A percentile compares a stretch with the other conserved stretches of the same genome.
phyloP scores from a whole-genome alignment of 1,284 basidiomycete genomes.

The Athelia sp. region DNA sequence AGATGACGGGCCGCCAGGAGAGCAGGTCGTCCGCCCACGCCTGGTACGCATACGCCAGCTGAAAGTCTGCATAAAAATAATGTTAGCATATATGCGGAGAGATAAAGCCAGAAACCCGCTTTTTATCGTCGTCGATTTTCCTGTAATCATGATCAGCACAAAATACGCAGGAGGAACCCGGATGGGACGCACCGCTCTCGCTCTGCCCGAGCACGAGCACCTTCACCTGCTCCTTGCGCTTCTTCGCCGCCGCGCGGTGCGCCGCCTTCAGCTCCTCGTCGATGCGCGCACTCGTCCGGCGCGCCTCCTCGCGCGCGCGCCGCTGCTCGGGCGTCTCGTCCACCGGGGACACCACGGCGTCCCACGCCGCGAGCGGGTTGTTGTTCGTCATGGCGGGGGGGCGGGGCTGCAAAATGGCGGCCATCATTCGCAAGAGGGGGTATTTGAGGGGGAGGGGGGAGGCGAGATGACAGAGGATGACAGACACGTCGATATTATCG shows the following conservation, averaged over 20 bases:
- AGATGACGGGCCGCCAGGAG: slow-evolving; percentile 45
- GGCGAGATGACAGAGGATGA: too few relatives aligned
- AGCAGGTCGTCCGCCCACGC: slow-evolving; percentile 41
- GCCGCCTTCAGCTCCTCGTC: slow-evolving; percentile 51
- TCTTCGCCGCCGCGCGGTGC: slow-evolving; percentile 33
- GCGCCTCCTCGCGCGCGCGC: slow-evolving; percentile 34
- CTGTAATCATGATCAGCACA: slow-evolving; percentile 18
- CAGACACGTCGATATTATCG: too few relatives aligned
- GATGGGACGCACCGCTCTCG: slow-evolving; percentile 48
- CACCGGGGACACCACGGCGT: slow-evolving; percentile 27
- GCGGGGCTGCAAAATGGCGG: too few relatives aligned
- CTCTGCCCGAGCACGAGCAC: slow-evolving; percentile 58
- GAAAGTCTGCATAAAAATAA: slow-evolving; percentile 34
- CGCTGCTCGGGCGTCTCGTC: slow-evolving; percentile 43
- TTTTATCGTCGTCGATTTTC: slow-evolving; percentile 57
- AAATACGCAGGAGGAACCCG: background rate
- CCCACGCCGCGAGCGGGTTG: too few relatives aligned
- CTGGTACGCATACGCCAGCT: slow-evolving; percentile 38
- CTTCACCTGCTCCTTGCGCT: slow-evolving; percentile 41
- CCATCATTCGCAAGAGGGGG: too few relatives aligned
- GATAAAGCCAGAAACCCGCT: slow-evolving; percentile 32
- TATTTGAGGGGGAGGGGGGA: too few relatives aligned
- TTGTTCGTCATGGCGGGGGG: too few relatives aligned
- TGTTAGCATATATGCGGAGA: slow-evolving; percentile 5
- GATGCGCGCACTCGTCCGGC: slow-evolving; percentile 55